Base-by-base conservation (phyloP, 768 basidiomycete genomes). In the Mrakia frigida region DNA sequence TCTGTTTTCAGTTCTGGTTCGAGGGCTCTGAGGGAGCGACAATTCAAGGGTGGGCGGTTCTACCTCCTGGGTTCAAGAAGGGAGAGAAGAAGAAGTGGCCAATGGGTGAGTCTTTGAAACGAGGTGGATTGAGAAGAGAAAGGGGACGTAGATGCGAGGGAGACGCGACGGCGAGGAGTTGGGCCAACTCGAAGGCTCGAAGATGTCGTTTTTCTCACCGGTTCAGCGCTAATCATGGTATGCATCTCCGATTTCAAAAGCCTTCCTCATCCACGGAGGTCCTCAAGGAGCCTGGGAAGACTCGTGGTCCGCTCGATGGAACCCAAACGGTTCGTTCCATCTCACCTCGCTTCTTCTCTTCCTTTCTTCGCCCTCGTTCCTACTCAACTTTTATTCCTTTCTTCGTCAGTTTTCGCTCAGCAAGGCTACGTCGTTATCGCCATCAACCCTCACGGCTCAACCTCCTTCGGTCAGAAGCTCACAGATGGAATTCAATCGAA, bases 381-480 rank as follows among this genome's bases (percentile, higher is more conserved):
- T 53, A 6, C 53, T 35, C 61, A 5, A 23, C 21, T 25, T 5
- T 37, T 39, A 4, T 67, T 41, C 37, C 53, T 56, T 56, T 31
- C 11, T 37, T 21, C 56, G 18, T 23, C 10, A 68, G 89, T 91
- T 14, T 95, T 93, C 80, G 88, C 93, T 16, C 88, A 89, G 80
- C 91, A 93, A 81, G 94, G 96, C 0, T 99, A 98, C 83, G 90
- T 96, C 80, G 88, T 89, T 16, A 87, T 97, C 56, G 86, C 90
- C 41, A 90, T 97, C 80, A 98, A 98, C 82, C 96, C 96, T 3
- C 96, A 94, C 0, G 96, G 96, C 13, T 92, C 91, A 39, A 98
- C 96, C 5, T 90, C 92, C 0, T 97, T 94, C 80, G 94, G 94
- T 5, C 94, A 96, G 87, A 81, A 82, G 18, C 83, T 85, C 61